Evolutionary conservation across 169 alveolate species (phyloP), one percentile per base, ranked within the genome.

Genomic region (Cryptosporidium parvum): DNA sequence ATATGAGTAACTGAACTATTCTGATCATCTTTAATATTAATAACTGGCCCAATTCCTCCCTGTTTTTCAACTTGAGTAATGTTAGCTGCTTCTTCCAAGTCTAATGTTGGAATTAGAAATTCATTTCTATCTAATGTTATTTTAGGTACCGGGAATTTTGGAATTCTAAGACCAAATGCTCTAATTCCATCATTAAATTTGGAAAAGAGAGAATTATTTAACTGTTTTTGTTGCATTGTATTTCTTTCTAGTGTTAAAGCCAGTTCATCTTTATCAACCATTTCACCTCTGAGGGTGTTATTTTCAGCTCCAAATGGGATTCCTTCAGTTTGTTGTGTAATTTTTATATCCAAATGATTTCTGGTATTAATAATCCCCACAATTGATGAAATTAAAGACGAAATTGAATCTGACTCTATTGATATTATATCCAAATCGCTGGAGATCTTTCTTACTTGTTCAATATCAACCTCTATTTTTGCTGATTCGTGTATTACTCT

Each of bases 1-100:
- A 95, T 68, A 85, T 94, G 95, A 3, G 97, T 95, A 44, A 92
- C 95, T 3, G 95, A 94, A 14, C 93, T 85, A 42, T 84, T 86
- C 91, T 93, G 93, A 35, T 80, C 89, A 29, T 91, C 86, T 31
- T 85, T 56, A 29, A 70, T 71, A 33, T 92, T 80, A 48, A 80
- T 65, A 21, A 80, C 89, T 3, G 89, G 89, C 3, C 80, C 56
- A 51, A 80, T 80, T 14, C 89, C 89, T 12, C 68, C 75, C 51
- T 37, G 51, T 3, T 44, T 62, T 18, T 80, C 89, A 29, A 62
- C 39, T 31, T 39, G n/a, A 10, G 48, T 3, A 16, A 9, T 7
- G n/a, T 80, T 73, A 23, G 80, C 65, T 10, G 68, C 51, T 21
- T 80, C 89, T 18, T 42, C 56, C 7, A 65, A 18, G 37, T 80